Evolutionary conservation across 192 early-diverging fungal species (phyloP), one percentile per base, ranked within the genome.

Genomic region (Mortierella antarctica): DNA sequence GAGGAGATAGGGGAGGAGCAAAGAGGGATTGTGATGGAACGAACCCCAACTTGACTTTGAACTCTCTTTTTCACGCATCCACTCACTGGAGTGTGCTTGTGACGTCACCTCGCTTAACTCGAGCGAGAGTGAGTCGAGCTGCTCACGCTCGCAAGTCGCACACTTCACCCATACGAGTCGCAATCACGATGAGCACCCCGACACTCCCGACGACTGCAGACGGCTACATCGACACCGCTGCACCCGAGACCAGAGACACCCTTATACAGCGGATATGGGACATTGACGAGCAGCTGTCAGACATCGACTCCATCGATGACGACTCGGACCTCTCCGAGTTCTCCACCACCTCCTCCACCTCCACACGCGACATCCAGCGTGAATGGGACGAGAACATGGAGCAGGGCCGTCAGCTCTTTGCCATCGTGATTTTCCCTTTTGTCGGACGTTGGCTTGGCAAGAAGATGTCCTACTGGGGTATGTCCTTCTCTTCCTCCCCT

Each of bases 351-450:
- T 79, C 70, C 0, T 73, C 83, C 17, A 79, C 72, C 15, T 50
- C 49, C 39, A 80, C 83, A 4, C 69, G 78, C 7, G 87, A 88
- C 68, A 84, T 83, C 23, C 83, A 88, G 56, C 56, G 66, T 15
- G 85, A 88, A 67, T 88, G 87, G 87, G 85, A 88, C 62, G 87
- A 88, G 71, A 86, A 77, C 62, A 85, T 85, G 64, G 82, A 83
- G 40, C 87, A 88, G 47, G 72, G 86, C 13, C 67, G 75, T 14
- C 69, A 80, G 12, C 52, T 88, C 15, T 76, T 86, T 58, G 86
- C 87, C 11, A 67, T 88, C 10, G 87, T 88, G 42, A 79, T 88
- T 53, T 86, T 88, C 20, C 87, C 87, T 18, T 85, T 70, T 76
- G 70, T 86, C 47, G 87, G 87, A 7, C 82, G 82, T 39, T 88